Conservation (phyloP, 2,329 filamentous ascomycete species). For the Exophiala sp. region DNA sequence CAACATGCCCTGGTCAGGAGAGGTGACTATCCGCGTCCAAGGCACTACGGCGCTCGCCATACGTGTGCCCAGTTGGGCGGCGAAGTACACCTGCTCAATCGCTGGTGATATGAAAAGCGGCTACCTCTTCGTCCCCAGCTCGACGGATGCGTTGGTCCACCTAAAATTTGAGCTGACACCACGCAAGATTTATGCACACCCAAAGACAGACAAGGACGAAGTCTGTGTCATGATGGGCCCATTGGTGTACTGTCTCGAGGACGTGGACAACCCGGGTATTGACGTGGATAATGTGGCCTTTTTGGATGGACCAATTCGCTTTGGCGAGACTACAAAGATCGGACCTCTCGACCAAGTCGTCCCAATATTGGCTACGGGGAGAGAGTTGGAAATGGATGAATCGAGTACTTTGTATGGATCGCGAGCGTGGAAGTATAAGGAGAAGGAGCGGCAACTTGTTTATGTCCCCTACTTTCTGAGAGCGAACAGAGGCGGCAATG, state of each 20-base stretch:
- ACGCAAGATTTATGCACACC: constrained; percentile 1
- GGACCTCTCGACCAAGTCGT: neutral
- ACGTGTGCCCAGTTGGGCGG: constrained; percentile 42
- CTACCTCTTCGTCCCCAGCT: constrained; percentile 42
- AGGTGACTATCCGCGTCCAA: constrained; percentile 32
- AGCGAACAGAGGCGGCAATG: constrained; percentile 53
- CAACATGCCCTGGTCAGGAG: constrained; percentile 54
- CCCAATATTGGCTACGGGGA: neutral
- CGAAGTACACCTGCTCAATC: neutral
- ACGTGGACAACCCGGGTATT: constrained; percentile 1
- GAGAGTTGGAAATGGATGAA: neutral
- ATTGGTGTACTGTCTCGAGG: constrained; percentile 29
- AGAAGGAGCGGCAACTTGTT: neutral
- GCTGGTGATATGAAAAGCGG: neutral
- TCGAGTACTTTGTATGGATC: neutral
- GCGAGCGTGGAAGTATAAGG: neutral
- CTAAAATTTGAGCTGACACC: constrained; percentile 2
- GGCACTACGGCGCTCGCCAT: constrained; percentile 44
- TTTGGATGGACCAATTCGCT: neutral
- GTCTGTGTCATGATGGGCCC: constrained; percentile 1
- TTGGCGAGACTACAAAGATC: neutral
- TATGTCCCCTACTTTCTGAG: constrained; percentile 56
- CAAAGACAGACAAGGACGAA: constrained; percentile 3
- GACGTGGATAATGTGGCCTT: neutral
- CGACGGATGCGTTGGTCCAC: constrained; percentile 23